These are phyloP conservation scores for Athelia sp. DNA, from an alignment of 1,284 basidiomycete genomes.

Conservation along the genomic window DNA sequence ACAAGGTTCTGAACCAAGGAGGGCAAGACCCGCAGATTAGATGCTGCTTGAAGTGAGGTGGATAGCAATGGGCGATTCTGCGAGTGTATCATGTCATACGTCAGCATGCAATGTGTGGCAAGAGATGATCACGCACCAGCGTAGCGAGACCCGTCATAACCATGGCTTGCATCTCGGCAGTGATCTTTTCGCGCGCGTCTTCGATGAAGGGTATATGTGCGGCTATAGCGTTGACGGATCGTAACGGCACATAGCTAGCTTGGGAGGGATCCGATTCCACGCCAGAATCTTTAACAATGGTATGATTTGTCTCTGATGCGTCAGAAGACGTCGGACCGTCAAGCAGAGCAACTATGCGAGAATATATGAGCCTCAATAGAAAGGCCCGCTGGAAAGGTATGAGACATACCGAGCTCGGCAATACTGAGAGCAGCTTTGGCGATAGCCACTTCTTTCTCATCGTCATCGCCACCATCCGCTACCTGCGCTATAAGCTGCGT, in stretches of 20 bases:
- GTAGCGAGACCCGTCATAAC: conserved; percentile 72
- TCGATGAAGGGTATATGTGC: conserved; percentile 70
- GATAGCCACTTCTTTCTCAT: conserved; percentile 80
- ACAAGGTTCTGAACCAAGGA: conserved; percentile 79
- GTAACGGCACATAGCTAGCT: conserved; percentile 43
- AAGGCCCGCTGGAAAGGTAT: background rate
- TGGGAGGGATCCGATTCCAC: conserved; percentile 8
- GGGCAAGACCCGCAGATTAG: conserved; percentile 85
- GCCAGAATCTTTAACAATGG: background rate
- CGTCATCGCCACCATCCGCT: conserved; percentile 47
- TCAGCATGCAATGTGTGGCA: too few species aligned
- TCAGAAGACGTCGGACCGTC: conserved; percentile 21
- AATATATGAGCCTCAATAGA: background rate
- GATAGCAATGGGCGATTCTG: conserved; percentile 88
- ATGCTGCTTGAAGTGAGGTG: conserved; percentile 90
- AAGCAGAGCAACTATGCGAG: conserved; percentile 32
- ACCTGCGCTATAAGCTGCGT: conserved; percentile 12
- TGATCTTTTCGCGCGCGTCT: conserved; percentile 63
- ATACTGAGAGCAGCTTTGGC: conserved; percentile 89
- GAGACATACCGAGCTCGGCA: conserved; percentile 74
- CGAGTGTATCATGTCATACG: too few species aligned
- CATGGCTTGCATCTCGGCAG: conserved; percentile 85
- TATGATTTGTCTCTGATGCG: background rate
- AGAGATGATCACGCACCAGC: conserved; percentile 55
- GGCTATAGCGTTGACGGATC: conserved; percentile 66